Conservation (phyloP, 1,139 yeast genomes). For the Lodderomyces margitis region DNA sequence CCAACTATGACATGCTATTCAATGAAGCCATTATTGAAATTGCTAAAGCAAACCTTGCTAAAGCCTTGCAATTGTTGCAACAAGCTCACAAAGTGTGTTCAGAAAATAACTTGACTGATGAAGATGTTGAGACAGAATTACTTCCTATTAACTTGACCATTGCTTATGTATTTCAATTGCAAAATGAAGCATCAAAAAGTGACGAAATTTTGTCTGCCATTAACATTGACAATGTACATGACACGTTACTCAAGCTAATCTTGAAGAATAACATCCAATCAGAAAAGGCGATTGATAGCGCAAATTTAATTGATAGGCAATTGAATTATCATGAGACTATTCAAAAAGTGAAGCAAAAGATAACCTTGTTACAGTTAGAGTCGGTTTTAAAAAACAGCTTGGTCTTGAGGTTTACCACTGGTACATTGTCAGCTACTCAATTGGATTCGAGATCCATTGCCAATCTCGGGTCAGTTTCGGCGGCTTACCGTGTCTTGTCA, state of each 20-base stretch:
- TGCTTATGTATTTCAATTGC: constrained; percentile 58
- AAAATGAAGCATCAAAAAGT: constrained; percentile 46
- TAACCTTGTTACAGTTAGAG: constrained; percentile 44
- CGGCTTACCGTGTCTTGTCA: constrained; percentile 30
- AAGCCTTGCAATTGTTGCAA: constrained; percentile 48
- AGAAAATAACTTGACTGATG: constrained; percentile 37
- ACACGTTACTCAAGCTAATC: constrained; percentile 31
- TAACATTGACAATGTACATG: constrained; percentile 24
- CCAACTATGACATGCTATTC: constrained; percentile 46
- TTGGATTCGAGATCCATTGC: constrained; percentile 20
- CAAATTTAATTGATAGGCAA: constrained; percentile 42
- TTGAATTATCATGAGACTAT: constrained; percentile 41
- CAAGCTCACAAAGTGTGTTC: constrained; percentile 48
- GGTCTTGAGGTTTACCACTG: constrained; percentile 38
- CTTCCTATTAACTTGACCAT: constrained; percentile 68
- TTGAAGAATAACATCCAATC: constrained; percentile 20
- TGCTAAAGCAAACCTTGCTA: constrained; percentile 39
- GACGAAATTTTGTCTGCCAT: constrained; percentile 30
- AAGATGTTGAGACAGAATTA: constrained; percentile 45
- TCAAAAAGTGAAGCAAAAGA: constrained; percentile 34
- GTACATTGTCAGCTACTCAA: constrained; percentile 25
- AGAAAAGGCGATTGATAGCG: constrained; percentile 21
- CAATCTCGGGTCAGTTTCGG: constrained; percentile 33
- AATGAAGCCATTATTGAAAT: constrained; percentile 64
- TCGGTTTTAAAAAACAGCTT: constrained; percentile 44